phyloP scores from a whole-genome alignment of 2,329 filamentous ascomycete species.

The Hymenoscyphus infarciens region DNA sequence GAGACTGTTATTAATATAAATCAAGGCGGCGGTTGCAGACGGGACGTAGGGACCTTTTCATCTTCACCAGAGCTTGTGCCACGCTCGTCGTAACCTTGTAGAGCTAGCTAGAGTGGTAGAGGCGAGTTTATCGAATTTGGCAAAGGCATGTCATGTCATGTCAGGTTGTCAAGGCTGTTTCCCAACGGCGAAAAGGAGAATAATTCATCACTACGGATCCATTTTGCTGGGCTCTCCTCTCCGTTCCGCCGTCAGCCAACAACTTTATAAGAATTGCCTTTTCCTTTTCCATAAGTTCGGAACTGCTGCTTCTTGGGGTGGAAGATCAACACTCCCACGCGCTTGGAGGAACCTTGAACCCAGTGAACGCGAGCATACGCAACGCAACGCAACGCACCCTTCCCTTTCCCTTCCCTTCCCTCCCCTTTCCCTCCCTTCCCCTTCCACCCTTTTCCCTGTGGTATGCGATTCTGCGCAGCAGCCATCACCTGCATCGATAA shows the following conservation, averaged over 20 bases:
- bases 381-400: not conserved
- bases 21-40: not conserved
- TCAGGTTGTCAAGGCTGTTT: not conserved
- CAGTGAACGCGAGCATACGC: not conserved
- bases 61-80: not conserved
- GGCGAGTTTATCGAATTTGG: not conserved
- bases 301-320: not conserved
- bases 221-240: not conserved
- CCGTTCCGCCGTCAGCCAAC: slow-evolving; percentile 1
- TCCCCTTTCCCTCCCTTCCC: too few relatives aligned
- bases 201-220: not conserved
- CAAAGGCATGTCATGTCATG: not conserved
- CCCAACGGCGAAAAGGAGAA: not conserved
- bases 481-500: not conserved
- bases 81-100: slow-evolving; percentile 8
- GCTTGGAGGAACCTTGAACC: slow-evolving; percentile 2
- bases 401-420: too few relatives aligned
- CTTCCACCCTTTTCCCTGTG: not conserved
- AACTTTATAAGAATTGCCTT: not conserved
- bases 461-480: slow-evolving; percentile 1
- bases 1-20: slow-evolving; percentile 3
- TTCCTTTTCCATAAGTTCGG: not conserved
- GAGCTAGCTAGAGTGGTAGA: not conserved
- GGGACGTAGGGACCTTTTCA: not conserved
- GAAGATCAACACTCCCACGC: slow-evolving; percentile 1